Evolutionary conservation across 1,284 basidiomycete species (phyloP).

Genomic region (Fistulinella cinereoalba): DNA sequence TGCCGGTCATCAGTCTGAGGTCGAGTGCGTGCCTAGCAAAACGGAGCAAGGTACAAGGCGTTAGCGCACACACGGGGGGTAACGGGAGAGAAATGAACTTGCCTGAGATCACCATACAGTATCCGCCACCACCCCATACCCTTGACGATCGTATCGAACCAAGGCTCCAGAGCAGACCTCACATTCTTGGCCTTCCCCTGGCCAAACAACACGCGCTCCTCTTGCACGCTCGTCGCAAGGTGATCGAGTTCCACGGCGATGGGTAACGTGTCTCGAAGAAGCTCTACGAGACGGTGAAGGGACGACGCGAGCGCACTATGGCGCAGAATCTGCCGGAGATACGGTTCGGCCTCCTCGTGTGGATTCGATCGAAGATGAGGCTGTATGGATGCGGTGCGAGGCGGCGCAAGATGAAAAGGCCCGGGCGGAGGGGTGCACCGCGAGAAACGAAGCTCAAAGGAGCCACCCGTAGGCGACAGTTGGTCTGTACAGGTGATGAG

Average conservation of each 20-base stretch:
- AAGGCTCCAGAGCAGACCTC: conserved; percentile 24
- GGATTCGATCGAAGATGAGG: conserved; percentile 48
- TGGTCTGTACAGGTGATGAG: conserved; percentile 74
- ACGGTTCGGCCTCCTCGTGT: conserved; percentile 71
- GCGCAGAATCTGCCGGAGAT: conserved; percentile 59
- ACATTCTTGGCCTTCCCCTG: conserved; percentile 19
- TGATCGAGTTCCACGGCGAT: conserved; percentile 68
- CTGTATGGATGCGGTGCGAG: conserved; percentile 7
- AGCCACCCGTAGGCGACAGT: conserved; percentile 58
- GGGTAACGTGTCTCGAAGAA: conserved; percentile 71
- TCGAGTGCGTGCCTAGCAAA: conserved; percentile 71
- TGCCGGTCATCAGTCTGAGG: conserved; percentile 66
- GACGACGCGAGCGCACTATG: conserved; percentile 62
- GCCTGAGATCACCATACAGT: conserved; percentile 63
- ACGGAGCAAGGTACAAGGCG: not conserved
- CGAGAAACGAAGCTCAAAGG: conserved; percentile 71
- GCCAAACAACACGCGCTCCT: conserved; percentile 15
- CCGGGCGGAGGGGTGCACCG: conserved; percentile 38
- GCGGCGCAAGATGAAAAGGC: conserved; percentile 26
- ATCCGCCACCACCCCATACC: conserved; percentile 79
- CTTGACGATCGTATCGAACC: conserved; percentile 69
- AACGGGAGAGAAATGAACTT: conserved; percentile 10
- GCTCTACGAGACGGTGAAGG: conserved; percentile 58
- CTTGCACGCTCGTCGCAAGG: conserved; percentile 39
- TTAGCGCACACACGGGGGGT: not conserved